phyloP scores from a whole-genome alignment of 106 monocot species.

The Apostasia ramifera region DNA sequence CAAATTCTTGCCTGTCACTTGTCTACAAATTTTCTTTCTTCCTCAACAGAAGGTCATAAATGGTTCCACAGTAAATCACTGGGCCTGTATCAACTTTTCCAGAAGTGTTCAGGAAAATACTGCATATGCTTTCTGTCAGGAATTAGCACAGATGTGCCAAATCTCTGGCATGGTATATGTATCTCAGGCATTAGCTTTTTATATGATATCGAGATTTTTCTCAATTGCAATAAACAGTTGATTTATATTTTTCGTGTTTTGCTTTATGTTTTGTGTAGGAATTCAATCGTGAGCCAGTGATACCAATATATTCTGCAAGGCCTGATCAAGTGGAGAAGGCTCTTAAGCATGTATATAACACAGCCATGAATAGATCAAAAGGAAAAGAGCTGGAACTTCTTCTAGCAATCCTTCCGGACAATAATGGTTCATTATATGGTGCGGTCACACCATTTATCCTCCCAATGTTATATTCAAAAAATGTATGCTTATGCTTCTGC shows the following conservation, averaged over 20 bases:
- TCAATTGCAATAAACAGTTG: neutral
- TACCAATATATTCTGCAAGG: constrained; percentile 64
- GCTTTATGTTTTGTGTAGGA: constrained; percentile 25
- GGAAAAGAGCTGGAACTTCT: constrained; percentile 87
- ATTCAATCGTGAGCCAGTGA: constrained; percentile 61
- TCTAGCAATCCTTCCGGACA: constrained; percentile 82
- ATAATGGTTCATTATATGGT: constrained; percentile 90
- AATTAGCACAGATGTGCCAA: constrained; percentile 80
- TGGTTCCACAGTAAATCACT: constrained; percentile 68
- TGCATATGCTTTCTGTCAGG: constrained; percentile 76
- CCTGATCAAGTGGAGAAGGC: constrained; percentile 87
- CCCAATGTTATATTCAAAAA: neutral
- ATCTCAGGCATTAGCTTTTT: neutral
- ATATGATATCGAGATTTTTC: neutral
- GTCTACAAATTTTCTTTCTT: neutral
- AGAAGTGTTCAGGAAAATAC: constrained; percentile 68
- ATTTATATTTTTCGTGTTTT: neutral
- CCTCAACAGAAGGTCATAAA: constrained; percentile 83
- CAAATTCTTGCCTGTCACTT: neutral
- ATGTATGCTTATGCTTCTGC: neutral
- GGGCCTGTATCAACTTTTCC: constrained; percentile 94
- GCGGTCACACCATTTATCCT: neutral
- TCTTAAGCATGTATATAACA: constrained; percentile 67
- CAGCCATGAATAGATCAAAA: constrained; percentile 65
- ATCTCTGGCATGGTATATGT: constrained; percentile 76